A percentile compares a stretch with the other conserved stretches of the same genome.
Evolutionary conservation across 1,139 yeast species (phyloP).

Genomic region (Dujonia santamariae): DNA sequence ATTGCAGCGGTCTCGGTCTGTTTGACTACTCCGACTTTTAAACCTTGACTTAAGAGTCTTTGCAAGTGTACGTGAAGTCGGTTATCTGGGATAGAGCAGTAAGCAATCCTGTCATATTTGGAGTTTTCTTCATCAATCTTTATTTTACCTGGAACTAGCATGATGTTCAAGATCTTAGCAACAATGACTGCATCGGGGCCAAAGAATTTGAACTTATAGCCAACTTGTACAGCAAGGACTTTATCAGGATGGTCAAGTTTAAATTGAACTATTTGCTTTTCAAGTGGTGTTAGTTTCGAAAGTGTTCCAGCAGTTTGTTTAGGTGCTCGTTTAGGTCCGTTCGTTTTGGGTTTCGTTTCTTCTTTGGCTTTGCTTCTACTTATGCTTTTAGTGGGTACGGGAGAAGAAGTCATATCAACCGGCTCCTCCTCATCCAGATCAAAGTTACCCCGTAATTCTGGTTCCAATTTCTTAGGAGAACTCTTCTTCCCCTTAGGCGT

Average conservation of each 20-base stretch:
- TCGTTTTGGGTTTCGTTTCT: neutral
- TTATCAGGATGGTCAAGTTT: slow-evolving; percentile 62
- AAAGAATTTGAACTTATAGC: slow-evolving; percentile 84
- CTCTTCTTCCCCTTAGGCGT: no score
- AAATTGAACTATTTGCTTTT: slow-evolving; percentile 67
- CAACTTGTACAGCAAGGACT: slow-evolving; percentile 78
- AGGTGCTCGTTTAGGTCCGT: neutral
- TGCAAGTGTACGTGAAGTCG: slow-evolving; percentile 73
- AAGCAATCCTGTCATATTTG: slow-evolving; percentile 62
- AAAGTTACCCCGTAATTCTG: no score
- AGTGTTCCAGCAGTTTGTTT: neutral
- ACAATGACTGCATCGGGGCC: slow-evolving; percentile 81
- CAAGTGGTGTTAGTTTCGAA: slow-evolving; percentile 72
- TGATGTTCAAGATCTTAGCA: slow-evolving; percentile 62
- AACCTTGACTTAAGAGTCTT: slow-evolving; percentile 57
- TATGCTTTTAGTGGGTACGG: neutral
- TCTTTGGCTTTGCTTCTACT: slow-evolving; percentile 3
- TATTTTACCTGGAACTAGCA: slow-evolving; percentile 66
- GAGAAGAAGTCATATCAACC: no score
- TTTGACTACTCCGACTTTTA: slow-evolving; percentile 82
- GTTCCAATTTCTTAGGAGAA: no score
- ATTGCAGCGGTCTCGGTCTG: slow-evolving; percentile 82
- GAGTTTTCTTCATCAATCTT: slow-evolving; percentile 43
- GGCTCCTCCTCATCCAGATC: no score
- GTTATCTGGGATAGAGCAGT: slow-evolving; percentile 80